Evolutionary conservation across 1,284 basidiomycete genomes (phyloP).

Genomic region (Peniophora sp.): DNA sequence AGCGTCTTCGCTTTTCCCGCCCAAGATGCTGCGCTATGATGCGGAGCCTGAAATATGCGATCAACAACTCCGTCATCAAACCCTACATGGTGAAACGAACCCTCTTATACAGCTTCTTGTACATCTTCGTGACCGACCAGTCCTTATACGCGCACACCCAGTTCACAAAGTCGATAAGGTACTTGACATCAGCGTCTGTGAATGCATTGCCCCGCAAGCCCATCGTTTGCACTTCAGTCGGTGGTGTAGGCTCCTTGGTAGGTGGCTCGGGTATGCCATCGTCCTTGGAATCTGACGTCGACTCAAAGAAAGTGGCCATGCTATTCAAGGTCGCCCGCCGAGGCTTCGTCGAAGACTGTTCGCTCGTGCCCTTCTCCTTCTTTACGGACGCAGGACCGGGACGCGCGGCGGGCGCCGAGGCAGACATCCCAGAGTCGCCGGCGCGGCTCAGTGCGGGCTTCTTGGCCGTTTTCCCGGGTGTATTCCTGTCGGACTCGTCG

Average conservation of each 20-base stretch:
- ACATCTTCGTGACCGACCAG: constrained; percentile 21
- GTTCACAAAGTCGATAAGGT: constrained; percentile 53
- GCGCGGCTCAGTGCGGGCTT: constrained; percentile 22
- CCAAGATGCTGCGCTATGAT: constrained; percentile 53
- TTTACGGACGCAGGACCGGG: not conserved
- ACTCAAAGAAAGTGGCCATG: not conserved
- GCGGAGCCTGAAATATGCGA: constrained; percentile 38
- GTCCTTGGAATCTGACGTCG: not conserved
- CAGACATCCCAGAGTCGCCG: not conserved
- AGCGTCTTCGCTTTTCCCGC: constrained; percentile 50
- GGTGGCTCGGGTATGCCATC: constrained; percentile 43
- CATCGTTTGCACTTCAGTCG: constrained; percentile 31
- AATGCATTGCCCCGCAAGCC: constrained; percentile 42
- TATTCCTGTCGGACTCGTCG: constrained; percentile 13
- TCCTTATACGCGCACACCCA: constrained; percentile 38
- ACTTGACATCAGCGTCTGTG: constrained; percentile 55
- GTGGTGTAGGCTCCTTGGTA: constrained; percentile 60
- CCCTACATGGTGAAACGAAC: constrained; percentile 31
- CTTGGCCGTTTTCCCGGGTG: constrained; percentile 31
- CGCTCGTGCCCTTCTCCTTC: not conserved
- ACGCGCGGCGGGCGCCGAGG: not conserved
- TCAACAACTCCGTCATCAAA: not conserved
- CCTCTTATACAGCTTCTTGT: constrained; percentile 41
- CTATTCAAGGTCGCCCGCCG: no score
- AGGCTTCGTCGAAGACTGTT: no score